These are phyloP conservation scores for Hymenoscyphus fructigenus DNA, from an alignment of 2,329 filamentous ascomycete species.

Conservation along the genomic window DNA sequence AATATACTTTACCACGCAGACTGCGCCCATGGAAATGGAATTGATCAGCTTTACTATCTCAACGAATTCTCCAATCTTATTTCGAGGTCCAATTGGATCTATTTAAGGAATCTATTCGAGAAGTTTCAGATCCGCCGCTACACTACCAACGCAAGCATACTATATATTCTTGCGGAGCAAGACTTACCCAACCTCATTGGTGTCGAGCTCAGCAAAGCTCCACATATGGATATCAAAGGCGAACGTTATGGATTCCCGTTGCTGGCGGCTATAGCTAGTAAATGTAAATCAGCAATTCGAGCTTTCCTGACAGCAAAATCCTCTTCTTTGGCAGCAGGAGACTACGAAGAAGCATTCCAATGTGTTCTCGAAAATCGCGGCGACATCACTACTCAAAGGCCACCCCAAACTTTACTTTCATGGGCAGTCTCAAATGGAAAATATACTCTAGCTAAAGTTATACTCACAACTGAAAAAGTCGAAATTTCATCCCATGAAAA, in stretches of 20 bases:
- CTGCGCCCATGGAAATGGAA: constrained; percentile 33
- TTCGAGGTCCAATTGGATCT: constrained; percentile 32
- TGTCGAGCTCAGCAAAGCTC: constrained; percentile 24
- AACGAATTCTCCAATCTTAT: constrained; percentile 29
- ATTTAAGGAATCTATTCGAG: constrained; percentile 36
- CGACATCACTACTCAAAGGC: constrained; percentile 13
- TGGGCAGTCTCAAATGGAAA: constrained; percentile 27
- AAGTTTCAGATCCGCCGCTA: constrained; percentile 31
- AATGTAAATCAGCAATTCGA: constrained; percentile 20
- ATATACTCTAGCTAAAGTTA: constrained; percentile 26
- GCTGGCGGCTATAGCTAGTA: constrained; percentile 39
- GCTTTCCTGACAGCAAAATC: constrained; percentile 16
- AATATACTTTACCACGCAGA: constrained; percentile 45
- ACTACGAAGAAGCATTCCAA: background rate
- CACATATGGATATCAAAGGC: constrained; percentile 26
- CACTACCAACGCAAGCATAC: constrained; percentile 26
- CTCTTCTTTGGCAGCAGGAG: constrained; percentile 4
- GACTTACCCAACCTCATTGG: constrained; percentile 33
- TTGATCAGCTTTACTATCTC: constrained; percentile 40
- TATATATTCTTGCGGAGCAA: constrained; percentile 41
- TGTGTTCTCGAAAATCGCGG: background rate
- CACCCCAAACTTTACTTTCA: constrained; percentile 22
- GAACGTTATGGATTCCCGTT: constrained; percentile 39
- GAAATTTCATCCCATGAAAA: constrained; percentile 9
- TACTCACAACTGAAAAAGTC: constrained; percentile 24